Conservation (phyloP, 2,329 filamentous ascomycete genomes). For the Celoporthe dispersa region DNA sequence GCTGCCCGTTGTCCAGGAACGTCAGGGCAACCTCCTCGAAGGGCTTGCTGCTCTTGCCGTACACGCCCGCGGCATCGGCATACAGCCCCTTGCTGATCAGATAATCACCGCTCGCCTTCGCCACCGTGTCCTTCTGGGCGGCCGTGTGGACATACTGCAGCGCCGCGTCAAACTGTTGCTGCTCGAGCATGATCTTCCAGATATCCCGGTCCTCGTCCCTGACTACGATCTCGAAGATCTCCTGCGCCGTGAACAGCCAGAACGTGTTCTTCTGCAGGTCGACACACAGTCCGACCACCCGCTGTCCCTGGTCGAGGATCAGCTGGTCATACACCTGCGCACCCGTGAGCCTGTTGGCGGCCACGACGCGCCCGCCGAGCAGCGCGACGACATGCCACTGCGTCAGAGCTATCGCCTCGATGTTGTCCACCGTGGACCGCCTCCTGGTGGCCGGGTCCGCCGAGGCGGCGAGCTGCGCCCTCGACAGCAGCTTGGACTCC, state of each 20-base stretch:
- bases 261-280: constrained; percentile 96
- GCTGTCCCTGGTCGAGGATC: constrained; percentile 79
- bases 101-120: constrained; percentile 89
- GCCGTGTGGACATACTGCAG: constrained; percentile 81
- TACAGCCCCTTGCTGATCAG: constrained; percentile 82
- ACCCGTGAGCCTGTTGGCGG: constrained; percentile 85
- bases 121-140: constrained; percentile 86
- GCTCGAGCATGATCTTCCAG: constrained; percentile 90
- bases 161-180: constrained; percentile 86
- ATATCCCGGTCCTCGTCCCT: constrained; percentile 90
- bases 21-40: constrained; percentile 94
- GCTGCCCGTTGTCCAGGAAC: constrained; percentile 87
- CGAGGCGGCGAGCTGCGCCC: constrained; percentile 69
- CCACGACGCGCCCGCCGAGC: constrained; percentile 81
- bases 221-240: constrained; percentile 92
- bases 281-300: constrained; percentile 80
- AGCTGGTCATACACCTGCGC: constrained; percentile 85
- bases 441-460: constrained; percentile 68
- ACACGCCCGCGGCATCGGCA: constrained; percentile 83
- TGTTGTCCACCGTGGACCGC: constrained; percentile 69
- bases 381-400: constrained; percentile 92
- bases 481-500: constrained; percentile 77
- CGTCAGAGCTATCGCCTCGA: constrained; percentile 81
- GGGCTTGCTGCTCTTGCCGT: constrained; percentile 93
- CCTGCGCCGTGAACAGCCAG: constrained; percentile 89